phyloP scores from a whole-genome alignment of 1,284 basidiomycete genomes.

The Exsudoporus floridanus region DNA sequence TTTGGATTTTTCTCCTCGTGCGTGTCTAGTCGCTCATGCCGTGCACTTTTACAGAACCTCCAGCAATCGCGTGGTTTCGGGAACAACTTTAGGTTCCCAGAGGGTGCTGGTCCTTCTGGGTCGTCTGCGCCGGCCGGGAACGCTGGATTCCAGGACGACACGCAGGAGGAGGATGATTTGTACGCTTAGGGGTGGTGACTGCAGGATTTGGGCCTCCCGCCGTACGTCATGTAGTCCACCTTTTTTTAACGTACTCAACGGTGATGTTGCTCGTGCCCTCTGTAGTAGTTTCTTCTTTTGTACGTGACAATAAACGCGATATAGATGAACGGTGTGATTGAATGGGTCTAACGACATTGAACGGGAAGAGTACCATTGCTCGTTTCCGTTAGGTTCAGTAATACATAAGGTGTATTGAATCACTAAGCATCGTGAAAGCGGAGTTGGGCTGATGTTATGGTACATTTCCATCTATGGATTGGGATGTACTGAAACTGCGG shows the following conservation, averaged over 20 bases:
- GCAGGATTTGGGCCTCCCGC: background rate
- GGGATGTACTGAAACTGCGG: too few species aligned
- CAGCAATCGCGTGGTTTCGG: conserved; percentile 88
- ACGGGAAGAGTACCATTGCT: too few species aligned
- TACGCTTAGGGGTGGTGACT: conserved; percentile 58
- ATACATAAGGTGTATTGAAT: too few species aligned
- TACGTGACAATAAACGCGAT: conserved; percentile 10
- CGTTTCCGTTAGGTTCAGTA: too few species aligned
- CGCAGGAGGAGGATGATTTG: conserved; percentile 84
- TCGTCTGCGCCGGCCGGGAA: conserved; percentile 60
- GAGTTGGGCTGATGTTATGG: too few species aligned
- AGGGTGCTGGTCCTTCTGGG: conserved; percentile 53
- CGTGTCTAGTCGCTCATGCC: background rate
- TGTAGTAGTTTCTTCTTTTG: conserved; percentile 12
- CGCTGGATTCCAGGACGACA: conserved; percentile 77
- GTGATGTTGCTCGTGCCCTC: background rate
- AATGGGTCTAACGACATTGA: background rate
- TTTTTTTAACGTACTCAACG: too few species aligned
- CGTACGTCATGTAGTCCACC: background rate
- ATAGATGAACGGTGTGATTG: conserved; percentile 9
- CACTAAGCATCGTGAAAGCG: too few species aligned
- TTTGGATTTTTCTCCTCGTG: background rate
- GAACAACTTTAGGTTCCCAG: conserved; percentile 96
- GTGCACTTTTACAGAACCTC: conserved; percentile 55
- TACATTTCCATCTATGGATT: too few species aligned